Percentiles rank a stretch among this genome's conserved stretches.
phyloP scores from a whole-genome alignment of 495 filamentous ascomycete species.

The Daldinia caldariorum region DNA sequence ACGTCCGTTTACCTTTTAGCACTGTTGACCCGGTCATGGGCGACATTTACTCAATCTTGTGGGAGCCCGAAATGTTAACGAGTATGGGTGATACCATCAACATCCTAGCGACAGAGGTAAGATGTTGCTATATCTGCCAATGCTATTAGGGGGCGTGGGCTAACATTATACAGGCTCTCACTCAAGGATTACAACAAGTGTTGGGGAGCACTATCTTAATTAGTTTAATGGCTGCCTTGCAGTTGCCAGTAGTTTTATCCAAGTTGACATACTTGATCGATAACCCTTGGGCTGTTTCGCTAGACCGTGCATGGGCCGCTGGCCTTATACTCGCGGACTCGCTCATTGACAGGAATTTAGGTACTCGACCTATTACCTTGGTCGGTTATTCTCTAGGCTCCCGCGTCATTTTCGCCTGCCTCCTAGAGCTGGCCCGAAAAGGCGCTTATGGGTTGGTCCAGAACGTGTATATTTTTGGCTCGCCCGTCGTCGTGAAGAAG shows the following conservation, averaged over 20 bases:
- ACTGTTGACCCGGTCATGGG: conserved; percentile 98
- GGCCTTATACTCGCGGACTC: conserved; percentile 97
- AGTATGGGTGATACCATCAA: conserved; percentile 99
- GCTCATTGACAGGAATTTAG: conserved; percentile 89
- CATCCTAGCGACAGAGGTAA: conserved; percentile 95
- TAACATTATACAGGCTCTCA: conserved; percentile 73
- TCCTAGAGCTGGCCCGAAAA: conserved; percentile 84
- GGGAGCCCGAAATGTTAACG: conserved; percentile 98
- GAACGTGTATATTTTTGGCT: conserved; percentile 94
- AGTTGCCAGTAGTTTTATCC: conserved; percentile 88
- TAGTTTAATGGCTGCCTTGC: conserved; percentile 90
- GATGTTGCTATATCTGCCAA: conserved; percentile 20
- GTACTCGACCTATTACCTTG: conserved; percentile 90
- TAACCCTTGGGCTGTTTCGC: conserved; percentile 96
- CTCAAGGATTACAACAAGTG: conserved; percentile 94
- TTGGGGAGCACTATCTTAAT: conserved; percentile 90
- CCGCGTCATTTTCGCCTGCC: conserved; percentile 90
- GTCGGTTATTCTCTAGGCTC: conserved; percentile 95
- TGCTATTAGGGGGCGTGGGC: neutral
- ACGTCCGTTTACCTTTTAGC: conserved; percentile 93
- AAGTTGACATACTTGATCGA: conserved; percentile 98
- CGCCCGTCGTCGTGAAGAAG: conserved; percentile 88
- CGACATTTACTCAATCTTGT: conserved; percentile 95
- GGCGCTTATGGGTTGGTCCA: conserved; percentile 94
- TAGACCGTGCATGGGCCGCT: conserved; percentile 85